A percentile compares a stretch with the other conserved stretches of the same genome.
Conservation (phyloP, 805 yeast species). For the Suhomyces sp. region DNA sequence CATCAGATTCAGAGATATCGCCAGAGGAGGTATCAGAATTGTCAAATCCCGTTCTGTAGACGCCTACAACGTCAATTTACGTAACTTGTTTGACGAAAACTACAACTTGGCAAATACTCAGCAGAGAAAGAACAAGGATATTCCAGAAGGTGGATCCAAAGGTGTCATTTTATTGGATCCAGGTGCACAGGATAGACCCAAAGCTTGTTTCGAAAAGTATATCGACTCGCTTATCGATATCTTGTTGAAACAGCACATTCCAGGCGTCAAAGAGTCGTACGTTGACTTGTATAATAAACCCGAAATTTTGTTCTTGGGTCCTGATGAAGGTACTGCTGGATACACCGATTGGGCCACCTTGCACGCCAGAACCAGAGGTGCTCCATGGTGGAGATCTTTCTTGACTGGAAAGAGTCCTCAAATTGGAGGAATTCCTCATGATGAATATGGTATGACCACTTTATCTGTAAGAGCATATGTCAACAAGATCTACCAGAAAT, state of each 20-base stretch:
- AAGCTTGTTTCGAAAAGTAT: conserved; percentile 86
- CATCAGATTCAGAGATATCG: conserved; percentile 92
- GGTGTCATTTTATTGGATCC: conserved; percentile 90
- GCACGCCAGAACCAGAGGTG: conserved; percentile 89
- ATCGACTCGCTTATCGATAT: conserved; percentile 88
- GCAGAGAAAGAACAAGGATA: conserved; percentile 95
- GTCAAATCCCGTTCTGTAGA: conserved; percentile 84
- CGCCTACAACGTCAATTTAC: conserved; percentile 78
- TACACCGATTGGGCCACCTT: conserved; percentile 96
- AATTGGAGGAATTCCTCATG: conserved; percentile 97
- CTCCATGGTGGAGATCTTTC: conserved; percentile 98
- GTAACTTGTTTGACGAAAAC: conserved; percentile 92
- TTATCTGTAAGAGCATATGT: conserved; percentile 90
- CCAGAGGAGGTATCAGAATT: conserved; percentile 97
- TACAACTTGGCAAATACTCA: conserved; percentile 94
- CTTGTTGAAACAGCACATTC: conserved; percentile 63
- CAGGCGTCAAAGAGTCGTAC: conserved; percentile 76
- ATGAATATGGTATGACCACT: conserved; percentile 96
- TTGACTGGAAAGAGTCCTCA: conserved; percentile 92
- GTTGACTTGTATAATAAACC: conserved; percentile 81
- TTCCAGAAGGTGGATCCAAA: conserved; percentile 98
- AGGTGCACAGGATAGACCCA: conserved; percentile 76
- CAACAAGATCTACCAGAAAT: conserved; percentile 79
- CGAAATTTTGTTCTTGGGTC: conserved; percentile 95
- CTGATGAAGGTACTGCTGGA: conserved; percentile 98